These are phyloP conservation scores for Umbelopsis vinacea DNA, from an alignment of 192 early-diverging fungal species.

Conservation along the genomic window DNA sequence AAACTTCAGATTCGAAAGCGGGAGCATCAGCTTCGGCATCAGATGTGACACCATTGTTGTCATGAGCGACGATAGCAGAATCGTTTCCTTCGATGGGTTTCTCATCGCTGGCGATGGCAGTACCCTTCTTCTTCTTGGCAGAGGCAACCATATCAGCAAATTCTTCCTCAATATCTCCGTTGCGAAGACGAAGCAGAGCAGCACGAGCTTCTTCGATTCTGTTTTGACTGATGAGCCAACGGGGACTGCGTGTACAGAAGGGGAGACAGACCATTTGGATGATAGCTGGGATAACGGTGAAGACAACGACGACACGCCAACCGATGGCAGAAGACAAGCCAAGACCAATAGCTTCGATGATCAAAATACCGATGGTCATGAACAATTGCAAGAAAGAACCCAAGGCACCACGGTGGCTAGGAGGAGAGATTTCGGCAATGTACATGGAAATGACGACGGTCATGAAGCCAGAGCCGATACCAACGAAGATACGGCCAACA, in stretches of 20 bases:
- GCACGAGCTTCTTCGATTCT: conserved; percentile 61
- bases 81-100: conserved; percentile 15
- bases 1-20: conserved; percentile 15
- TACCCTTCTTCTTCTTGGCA: conserved; percentile 20
- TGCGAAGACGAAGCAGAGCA: conserved; percentile 60
- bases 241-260: conserved; percentile 70
- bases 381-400: conserved; percentile 60
- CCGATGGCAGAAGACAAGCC: conserved; percentile 39
- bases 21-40: conserved; percentile 8
- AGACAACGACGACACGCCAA: conserved; percentile 57
- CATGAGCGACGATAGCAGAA: conserved; percentile 22
- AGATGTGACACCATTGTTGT: neutral
- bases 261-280: conserved; percentile 64
- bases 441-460: conserved; percentile 60
- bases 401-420: conserved; percentile 44
- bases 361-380: conserved; percentile 58
- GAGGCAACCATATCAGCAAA: conserved; percentile 51
- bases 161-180: conserved; percentile 60
- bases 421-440: conserved; percentile 58
- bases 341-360: conserved; percentile 47
- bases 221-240: conserved; percentile 62
- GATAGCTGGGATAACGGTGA: conserved; percentile 51
- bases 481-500: conserved; percentile 53
- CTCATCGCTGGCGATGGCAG: neutral
- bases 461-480: conserved; percentile 60